Evolutionary conservation across 108 stramenopile genomes (phyloP), one percentile per base, ranked within the genome.

Genomic region (Nitzschia sp.): DNA sequence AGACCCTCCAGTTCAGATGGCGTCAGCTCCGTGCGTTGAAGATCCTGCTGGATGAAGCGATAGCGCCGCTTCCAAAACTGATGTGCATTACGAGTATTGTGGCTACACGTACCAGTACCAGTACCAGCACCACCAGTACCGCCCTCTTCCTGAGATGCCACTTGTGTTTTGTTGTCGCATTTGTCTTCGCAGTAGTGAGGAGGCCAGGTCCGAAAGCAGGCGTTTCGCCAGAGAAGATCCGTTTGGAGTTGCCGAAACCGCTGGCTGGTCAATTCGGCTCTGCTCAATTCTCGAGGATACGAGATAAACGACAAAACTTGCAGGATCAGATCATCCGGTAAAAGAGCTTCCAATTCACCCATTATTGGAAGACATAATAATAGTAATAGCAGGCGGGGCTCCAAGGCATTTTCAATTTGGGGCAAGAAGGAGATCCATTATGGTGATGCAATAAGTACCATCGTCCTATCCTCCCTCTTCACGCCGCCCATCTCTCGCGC

Each of bases 1-100:
- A 58, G 29, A 34, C 57, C 57, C 21, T 58, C 57, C 32, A 58
- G 33, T 33, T 58, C 57, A 2, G 57, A 58, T 13, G 31, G 32
- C 11, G 29, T 58, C 32, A 58, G 17, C 21, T 58, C 57, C 2
- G 57, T 58, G 17, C 57, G 3, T 58, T 34, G 32, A 25, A 58
- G 29, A 58, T 58, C 57, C 17, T 34, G 57, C 13, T n/a, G 13
- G 33, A 58, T 30, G 57, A 29, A 58, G 1, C 57, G 57, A 58
- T 33, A 58, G 1, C 57, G 28, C 31, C 11, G n/a, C 31, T 58
- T 58, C 57, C 57, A 32, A 34, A 2, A 1, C 15, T 25, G 15
- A 25, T 41, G 3, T 15, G 25, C 13, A 25, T 15, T n/a, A n/a
- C n/a, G n/a, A n/a, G n/a, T n/a, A n/a, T n/a, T n/a, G n/a, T n/a